Evolutionary conservation across 2,329 filamentous ascomycete genomes (phyloP).

Genomic region (Penicillium psychrosexuale): DNA sequence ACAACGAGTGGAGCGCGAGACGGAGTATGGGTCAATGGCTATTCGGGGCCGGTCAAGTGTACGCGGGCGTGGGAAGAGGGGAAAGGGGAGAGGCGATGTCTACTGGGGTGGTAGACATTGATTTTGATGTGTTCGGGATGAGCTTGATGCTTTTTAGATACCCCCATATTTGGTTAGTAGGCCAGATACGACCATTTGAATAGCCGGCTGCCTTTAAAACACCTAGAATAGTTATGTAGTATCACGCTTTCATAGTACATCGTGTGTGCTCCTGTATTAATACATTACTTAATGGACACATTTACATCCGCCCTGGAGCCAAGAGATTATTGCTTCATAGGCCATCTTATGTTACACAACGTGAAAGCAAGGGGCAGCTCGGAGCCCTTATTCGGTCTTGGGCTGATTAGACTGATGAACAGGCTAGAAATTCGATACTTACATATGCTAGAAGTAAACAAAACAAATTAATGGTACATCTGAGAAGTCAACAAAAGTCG

Average conservation of each 20-base stretch:
- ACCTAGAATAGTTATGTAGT: too few species aligned
- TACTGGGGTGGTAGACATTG: slow-evolving; percentile 13
- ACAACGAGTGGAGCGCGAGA: slow-evolving; percentile 22
- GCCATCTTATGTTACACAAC: not conserved
- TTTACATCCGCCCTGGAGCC: not conserved
- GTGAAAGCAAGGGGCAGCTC: not conserved
- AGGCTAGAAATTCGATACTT: not conserved
- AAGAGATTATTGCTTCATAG: not conserved
- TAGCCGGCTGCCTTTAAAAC: not conserved
- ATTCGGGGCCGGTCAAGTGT: slow-evolving; percentile 28
- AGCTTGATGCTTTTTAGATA: not conserved
- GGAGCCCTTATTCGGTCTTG: not conserved
- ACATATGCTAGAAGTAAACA: not conserved
- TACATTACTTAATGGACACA: not conserved
- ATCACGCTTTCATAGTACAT: too few species aligned
- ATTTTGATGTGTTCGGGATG: not conserved
- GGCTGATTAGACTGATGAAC: not conserved
- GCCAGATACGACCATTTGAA: not conserved
- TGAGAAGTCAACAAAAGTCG: not conserved
- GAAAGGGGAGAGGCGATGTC: slow-evolving; percentile 9
- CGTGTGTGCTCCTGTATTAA: not conserved
- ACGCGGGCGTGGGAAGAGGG: slow-evolving; percentile 19
- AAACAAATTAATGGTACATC: slow-evolving; percentile 1
- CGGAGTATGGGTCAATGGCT: slow-evolving; percentile 35
- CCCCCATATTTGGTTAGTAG: not conserved